These are phyloP conservation scores for Podaxis rugospora DNA, from an alignment of 768 basidiomycete genomes.

Conservation along the genomic window DNA sequence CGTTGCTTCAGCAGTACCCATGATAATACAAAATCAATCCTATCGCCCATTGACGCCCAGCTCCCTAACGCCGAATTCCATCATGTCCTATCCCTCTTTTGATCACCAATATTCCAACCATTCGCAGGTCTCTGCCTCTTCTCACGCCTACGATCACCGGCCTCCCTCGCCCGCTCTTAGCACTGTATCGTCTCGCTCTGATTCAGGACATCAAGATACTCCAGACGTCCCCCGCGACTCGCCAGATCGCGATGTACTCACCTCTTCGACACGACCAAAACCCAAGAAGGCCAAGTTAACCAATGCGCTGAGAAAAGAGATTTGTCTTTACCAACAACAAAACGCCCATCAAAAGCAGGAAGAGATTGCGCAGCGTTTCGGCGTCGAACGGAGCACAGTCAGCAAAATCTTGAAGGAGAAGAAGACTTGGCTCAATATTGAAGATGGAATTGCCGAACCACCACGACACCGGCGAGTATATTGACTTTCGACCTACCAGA, in stretches of 20 bases:
- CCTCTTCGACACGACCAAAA: conserved; percentile 8
- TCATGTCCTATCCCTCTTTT: conserved; percentile 42
- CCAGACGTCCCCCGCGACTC: conserved; percentile 18
- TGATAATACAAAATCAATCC: conserved; percentile 10
- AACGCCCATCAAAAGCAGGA: conserved; percentile 75
- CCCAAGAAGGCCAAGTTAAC: conserved; percentile 44
- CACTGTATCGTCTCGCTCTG: conserved; percentile 51
- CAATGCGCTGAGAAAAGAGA: conserved; percentile 69
- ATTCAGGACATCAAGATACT: conserved; percentile 16
- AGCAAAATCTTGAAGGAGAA: conserved; percentile 88
- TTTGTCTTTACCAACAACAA: conserved; percentile 62
- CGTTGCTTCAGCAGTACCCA: conserved; percentile 4
- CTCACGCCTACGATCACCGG: conserved; percentile 36
- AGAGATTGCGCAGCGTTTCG: conserved; percentile 72
- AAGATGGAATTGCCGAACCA: conserved; percentile 50
- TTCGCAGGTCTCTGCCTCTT: conserved; percentile 40
- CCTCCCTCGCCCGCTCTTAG: conserved; percentile 63
- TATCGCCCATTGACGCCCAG: conserved; percentile 8
- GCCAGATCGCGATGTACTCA: conserved; percentile 7
- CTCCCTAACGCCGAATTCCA: conserved; percentile 32
- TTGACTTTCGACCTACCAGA: conserved; percentile 2
- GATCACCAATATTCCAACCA: conserved; percentile 35
- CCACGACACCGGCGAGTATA: conserved; percentile 62
- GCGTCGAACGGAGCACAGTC: conserved; percentile 89
- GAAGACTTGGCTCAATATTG: conserved; percentile 73